These are phyloP conservation scores for Colletotrichum filicis DNA, from an alignment of 2,329 filamentous ascomycete species.

Conservation along the genomic window DNA sequence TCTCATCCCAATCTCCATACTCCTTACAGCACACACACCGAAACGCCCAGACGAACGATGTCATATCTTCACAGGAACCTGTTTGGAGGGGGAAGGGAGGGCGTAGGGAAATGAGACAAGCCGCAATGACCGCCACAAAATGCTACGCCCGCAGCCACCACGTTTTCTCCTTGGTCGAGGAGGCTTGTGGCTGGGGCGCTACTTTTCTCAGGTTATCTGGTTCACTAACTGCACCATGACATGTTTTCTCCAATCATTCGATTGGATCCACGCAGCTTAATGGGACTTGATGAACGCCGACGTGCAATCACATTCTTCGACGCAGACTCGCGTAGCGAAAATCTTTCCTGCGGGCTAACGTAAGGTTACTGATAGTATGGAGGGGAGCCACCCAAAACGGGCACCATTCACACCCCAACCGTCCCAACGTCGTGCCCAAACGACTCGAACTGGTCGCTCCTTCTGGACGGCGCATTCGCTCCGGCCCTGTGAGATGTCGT, in stretches of 20 bases:
- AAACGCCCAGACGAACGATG: constrained; percentile 12
- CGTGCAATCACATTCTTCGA: constrained; percentile 12
- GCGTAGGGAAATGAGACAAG: constrained; percentile 20
- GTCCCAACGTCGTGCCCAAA: neutral
- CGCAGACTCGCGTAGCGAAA: neutral
- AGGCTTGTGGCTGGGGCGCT: neutral
- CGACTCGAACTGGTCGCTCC: neutral
- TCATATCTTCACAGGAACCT: constrained; percentile 25
- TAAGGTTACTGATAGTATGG: constrained; percentile 2
- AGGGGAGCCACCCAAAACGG: constrained; percentile 11
- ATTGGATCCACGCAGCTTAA: too few species aligned
- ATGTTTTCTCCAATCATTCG: constrained; percentile 19
- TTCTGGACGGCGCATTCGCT: constrained; percentile 13
- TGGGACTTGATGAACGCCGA: neutral
- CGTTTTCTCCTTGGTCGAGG: constrained; percentile 7
- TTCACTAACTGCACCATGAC: constrained; percentile 25
- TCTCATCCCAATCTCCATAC: neutral
- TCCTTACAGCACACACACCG: too few species aligned
- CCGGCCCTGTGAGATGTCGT: neutral
- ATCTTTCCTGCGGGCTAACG: constrained; percentile 19
- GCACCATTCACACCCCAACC: neutral
- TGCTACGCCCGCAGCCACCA: constrained; percentile 16
- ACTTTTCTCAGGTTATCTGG: neutral
- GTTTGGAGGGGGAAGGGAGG: constrained; percentile 8
- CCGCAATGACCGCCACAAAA: constrained; percentile 4